Evolutionary conservation across 306 rosid species (phyloP).

Genomic region (Medicago lupulina): DNA sequence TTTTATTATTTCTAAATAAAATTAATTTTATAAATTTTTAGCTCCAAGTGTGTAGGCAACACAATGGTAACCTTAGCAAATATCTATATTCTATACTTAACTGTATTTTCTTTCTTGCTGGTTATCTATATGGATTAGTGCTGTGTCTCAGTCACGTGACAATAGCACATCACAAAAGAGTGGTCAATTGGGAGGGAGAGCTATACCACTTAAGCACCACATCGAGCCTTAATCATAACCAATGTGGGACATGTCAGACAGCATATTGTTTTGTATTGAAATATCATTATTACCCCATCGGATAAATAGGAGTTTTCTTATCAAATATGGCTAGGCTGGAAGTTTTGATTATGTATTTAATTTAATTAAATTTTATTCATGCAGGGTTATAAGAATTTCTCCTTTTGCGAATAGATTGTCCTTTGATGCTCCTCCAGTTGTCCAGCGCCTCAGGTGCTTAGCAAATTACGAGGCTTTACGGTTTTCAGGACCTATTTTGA

Average conservation of each 20-base stretch:
- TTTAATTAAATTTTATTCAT: constrained; percentile 21
- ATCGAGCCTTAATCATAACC: constrained; percentile 1
- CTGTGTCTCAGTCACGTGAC: background rate
- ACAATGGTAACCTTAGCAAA: too few relatives aligned
- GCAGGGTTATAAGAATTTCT: constrained; percentile 94
- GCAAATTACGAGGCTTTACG: constrained; percentile 89
- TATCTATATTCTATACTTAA: too few relatives aligned
- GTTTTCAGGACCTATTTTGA: constrained; percentile 71
- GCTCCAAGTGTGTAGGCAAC: too few relatives aligned
- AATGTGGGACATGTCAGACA: background rate
- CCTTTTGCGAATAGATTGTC: constrained; percentile 98
- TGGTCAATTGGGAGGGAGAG: constrained; percentile 3
- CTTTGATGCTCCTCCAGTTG: constrained; percentile 92
- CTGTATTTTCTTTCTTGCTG: too few relatives aligned
- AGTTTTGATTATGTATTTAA: constrained; percentile 2
- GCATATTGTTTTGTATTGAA: constrained; percentile 13
- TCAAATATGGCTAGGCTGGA: constrained; percentile 32
- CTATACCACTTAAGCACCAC: background rate
- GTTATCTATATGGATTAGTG: background rate
- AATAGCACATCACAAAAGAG: background rate
- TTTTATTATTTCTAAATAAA: too few relatives aligned
- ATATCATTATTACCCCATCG: constrained; percentile 1
- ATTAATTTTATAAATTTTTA: too few relatives aligned
- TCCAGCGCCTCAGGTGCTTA: constrained; percentile 90
- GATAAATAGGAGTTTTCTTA: constrained; percentile 7